These are phyloP conservation scores for Drechslera avenae DNA, from an alignment of 2,329 filamentous ascomycete genomes.

Conservation along the genomic window DNA sequence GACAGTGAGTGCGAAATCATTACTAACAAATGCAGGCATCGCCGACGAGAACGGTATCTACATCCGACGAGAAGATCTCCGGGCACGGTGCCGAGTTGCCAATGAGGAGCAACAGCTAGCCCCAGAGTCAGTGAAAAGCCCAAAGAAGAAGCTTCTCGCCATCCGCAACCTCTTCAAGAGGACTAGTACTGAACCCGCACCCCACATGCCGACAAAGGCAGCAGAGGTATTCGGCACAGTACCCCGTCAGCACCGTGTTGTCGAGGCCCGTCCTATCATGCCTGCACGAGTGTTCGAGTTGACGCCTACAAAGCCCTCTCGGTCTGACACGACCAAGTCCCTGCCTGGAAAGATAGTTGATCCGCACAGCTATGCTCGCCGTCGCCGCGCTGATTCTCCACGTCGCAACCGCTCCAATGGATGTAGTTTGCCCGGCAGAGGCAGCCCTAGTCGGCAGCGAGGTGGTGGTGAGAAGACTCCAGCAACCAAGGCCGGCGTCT, in stretches of 20 bases:
- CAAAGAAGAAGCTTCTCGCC: slow-evolving; percentile 50
- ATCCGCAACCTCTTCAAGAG: slow-evolving; percentile 33
- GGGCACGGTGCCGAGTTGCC: slow-evolving; percentile 23
- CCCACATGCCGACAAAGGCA: slow-evolving; percentile 33
- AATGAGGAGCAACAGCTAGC: slow-evolving; percentile 18
- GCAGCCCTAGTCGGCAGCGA: slow-evolving; percentile 7
- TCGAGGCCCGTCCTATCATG: slow-evolving; percentile 23
- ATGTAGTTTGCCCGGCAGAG: slow-evolving; percentile 16
- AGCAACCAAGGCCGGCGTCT: not conserved
- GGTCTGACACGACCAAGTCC: slow-evolving; percentile 35
- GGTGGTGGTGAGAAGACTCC: slow-evolving; percentile 6
- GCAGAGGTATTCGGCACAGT: slow-evolving; percentile 44
- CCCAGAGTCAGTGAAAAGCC: slow-evolving; percentile 38
- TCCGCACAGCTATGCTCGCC: slow-evolving; percentile 16
- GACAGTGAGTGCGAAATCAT: not conserved
- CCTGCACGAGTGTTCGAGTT: slow-evolving; percentile 11
- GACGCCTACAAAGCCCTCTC: slow-evolving; percentile 20
- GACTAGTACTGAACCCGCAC: slow-evolving; percentile 3
- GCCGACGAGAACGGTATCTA: slow-evolving; percentile 18
- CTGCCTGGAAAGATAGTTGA: slow-evolving; percentile 28
- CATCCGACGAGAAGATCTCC: slow-evolving; percentile 29
- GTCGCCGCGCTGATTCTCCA: slow-evolving; percentile 2
- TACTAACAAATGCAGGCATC: slow-evolving; percentile 2
- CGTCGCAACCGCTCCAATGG: slow-evolving; percentile 7
- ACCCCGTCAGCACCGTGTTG: slow-evolving; percentile 20